Evolutionary conservation across 495 filamentous ascomycete genomes (phyloP), one percentile per base, ranked within the genome.

Genomic region (Xylaria longipes): DNA sequence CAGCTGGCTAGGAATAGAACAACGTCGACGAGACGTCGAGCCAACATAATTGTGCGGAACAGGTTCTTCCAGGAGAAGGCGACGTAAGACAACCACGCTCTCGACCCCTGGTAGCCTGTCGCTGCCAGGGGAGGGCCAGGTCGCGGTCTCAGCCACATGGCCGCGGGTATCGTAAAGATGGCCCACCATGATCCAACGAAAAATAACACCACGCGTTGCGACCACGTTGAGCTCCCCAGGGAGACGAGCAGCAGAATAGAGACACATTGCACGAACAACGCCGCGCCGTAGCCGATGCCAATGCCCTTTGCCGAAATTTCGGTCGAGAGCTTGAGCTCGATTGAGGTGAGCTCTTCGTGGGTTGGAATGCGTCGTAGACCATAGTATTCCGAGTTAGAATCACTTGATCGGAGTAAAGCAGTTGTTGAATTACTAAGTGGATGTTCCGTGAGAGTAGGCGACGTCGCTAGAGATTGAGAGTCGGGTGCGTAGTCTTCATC

Each of bases 171-270:
- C 14, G 94, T 95, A 76, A 99, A 98, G 45, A 89, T 65, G 65
- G 96, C 90, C 96, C 96, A 98, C 96, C 96, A 99, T n/a, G 90
- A 79, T 17, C 96, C 96, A 63, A 98, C 90, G 48, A 94, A 77
- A 76, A 97, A 95, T 12, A 99, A 86, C 4, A 95, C 93, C 39
- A 97, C 82, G 45, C 95, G 91, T 63, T 96, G 86, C 4, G 91
- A 91, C 81, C 92, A 91, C 0, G 91, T 92, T 12, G 92, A 91
- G 66, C 91, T 92, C n/a, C 88, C 85, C 72, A 91, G 91, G 35
- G 81, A 73, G 20, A 93, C 79, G 8, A 97, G 84, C 29, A 97
- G 87, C 12, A 90, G 73, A 62, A 97, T 95, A 61, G 90, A 90
- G 31, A 94, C 79, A 65, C 90, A 88, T 79, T 97, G 94, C 58